Conservation (phyloP, 257 asterid species). For the Scutellaria barbata region DNA sequence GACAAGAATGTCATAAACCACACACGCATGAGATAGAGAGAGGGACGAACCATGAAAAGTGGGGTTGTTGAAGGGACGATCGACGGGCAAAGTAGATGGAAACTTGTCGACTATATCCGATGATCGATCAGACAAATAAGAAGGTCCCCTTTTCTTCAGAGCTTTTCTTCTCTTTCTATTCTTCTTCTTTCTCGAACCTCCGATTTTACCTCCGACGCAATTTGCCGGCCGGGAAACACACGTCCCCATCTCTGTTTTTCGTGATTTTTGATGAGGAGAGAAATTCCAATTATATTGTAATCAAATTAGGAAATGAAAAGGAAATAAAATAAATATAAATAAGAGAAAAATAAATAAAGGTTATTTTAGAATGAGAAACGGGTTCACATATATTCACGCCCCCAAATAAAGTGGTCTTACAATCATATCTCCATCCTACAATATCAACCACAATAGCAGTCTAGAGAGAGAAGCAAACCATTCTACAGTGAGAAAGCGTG, state of each 20-base stretch:
- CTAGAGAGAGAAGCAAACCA: slow-evolving; percentile 39
- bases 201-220: slow-evolving; percentile 59
- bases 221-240: slow-evolving; percentile 77
- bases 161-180: slow-evolving; percentile 52
- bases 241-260: slow-evolving; percentile 65
- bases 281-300: neutral
- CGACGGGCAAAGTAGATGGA: slow-evolving; percentile 52
- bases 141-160: slow-evolving; percentile 52
- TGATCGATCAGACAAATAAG: slow-evolving; percentile 60
- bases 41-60: slow-evolving; percentile 54
- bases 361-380: slow-evolving; percentile 12
- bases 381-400: slow-evolving; percentile 23
- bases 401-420: slow-evolving; percentile 16
- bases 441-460: slow-evolving; percentile 39
- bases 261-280: neutral
- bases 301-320: too few species aligned
- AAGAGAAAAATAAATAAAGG: too few species aligned
- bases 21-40: neutral
- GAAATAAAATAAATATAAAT: neutral
- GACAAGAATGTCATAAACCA: slow-evolving; percentile 3
- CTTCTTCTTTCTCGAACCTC: slow-evolving; percentile 54
- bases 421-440: slow-evolving; percentile 22
- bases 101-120: slow-evolving; percentile 57
- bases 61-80: slow-evolving; percentile 63
- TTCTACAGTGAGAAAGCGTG: slow-evolving; percentile 45